Evolutionary conservation across 2,329 filamentous ascomycete genomes (phyloP).

Genomic region (Beauveria varroae): DNA sequence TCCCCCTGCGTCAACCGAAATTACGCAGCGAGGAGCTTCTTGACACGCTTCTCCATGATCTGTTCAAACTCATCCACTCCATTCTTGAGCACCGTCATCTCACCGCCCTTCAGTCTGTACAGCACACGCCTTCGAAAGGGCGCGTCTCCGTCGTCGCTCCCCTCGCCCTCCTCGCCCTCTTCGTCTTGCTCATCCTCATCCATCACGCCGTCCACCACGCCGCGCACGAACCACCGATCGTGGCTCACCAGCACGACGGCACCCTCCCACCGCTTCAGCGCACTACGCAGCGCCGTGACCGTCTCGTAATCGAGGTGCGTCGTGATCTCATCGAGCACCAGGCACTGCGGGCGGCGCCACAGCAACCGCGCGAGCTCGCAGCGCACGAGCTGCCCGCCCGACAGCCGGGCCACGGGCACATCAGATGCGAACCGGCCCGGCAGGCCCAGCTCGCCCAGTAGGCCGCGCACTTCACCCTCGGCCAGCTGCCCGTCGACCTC

Average conservation of each 20-base stretch:
- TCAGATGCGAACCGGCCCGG: slow-evolving; percentile 64
- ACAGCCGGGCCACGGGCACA: slow-evolving; percentile 64
- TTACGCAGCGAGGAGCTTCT: slow-evolving; percentile 28
- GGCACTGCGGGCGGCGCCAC: slow-evolving; percentile 60
- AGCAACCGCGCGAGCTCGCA: slow-evolving; percentile 61
- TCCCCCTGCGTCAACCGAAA: background rate
- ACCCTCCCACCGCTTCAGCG: slow-evolving; percentile 61
- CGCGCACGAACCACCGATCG: slow-evolving; percentile 73
- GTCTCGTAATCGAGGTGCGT: slow-evolving; percentile 82
- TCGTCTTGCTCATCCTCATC: slow-evolving; percentile 31
- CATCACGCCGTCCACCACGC: slow-evolving; percentile 59
- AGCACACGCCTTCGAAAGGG: slow-evolving; percentile 43
- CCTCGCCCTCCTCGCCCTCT: slow-evolving; percentile 25
- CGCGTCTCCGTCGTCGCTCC: slow-evolving; percentile 33
- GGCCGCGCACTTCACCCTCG: slow-evolving; percentile 60
- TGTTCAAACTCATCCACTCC: slow-evolving; percentile 61
- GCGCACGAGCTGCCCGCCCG: slow-evolving; percentile 68
- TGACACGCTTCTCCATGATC: slow-evolving; percentile 52
- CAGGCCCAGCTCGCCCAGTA: slow-evolving; percentile 63
- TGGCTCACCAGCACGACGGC: slow-evolving; percentile 73
- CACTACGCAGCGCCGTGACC: slow-evolving; percentile 61
- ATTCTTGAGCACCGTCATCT: slow-evolving; percentile 45
- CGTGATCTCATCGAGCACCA: slow-evolving; percentile 74
- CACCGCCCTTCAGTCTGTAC: slow-evolving; percentile 52
- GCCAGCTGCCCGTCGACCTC: slow-evolving; percentile 44